phyloP scores from a whole-genome alignment of 2,329 filamentous ascomycete genomes.

The Calonectria pauciramosa region DNA sequence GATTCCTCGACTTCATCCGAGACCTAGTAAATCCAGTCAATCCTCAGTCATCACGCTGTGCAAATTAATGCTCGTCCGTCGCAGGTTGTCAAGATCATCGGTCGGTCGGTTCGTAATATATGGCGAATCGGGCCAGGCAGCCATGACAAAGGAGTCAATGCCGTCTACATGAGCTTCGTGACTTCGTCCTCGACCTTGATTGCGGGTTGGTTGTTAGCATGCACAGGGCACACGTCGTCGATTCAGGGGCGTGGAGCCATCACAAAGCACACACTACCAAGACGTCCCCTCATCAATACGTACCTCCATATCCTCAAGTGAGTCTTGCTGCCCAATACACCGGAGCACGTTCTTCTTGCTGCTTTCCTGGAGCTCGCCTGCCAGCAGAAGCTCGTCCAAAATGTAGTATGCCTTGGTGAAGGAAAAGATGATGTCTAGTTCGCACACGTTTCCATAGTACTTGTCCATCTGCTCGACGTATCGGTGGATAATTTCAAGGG shows the following conservation, averaged over 20 bases:
- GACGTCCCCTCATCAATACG: slow-evolving; percentile 58
- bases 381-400: slow-evolving; percentile 93
- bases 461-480: slow-evolving; percentile 99
- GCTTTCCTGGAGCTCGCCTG: slow-evolving; percentile 97
- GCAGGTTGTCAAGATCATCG: slow-evolving; percentile 25
- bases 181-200: slow-evolving; percentile 88
- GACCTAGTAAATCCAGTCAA: slow-evolving; percentile 50
- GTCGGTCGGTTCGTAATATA: slow-evolving; percentile 34
- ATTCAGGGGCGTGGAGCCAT: slow-evolving; percentile 34
- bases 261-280: slow-evolving; percentile 33
- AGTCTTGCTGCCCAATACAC: slow-evolving; percentile 97
- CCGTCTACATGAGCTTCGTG: slow-evolving; percentile 85
- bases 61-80: slow-evolving; percentile 24
- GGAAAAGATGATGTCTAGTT: slow-evolving; percentile 99
- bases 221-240: slow-evolving; percentile 33
- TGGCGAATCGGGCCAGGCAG: slow-evolving; percentile 35
- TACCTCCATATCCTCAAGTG: slow-evolving; percentile 99
- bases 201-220: slow-evolving; percentile 48
- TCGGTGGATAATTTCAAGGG: slow-evolving; percentile 97
- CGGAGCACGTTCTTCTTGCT: slow-evolving; percentile 99
- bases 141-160: slow-evolving; percentile 29
- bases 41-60: slow-evolving; percentile 34
- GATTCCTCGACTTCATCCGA: slow-evolving; percentile 43
- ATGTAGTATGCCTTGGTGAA: slow-evolving; percentile 99
- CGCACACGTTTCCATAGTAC: slow-evolving; percentile 99